Evolutionary conservation across 805 yeast genomes (phyloP).

Genomic region (Saccharomycopsis fermentans): DNA sequence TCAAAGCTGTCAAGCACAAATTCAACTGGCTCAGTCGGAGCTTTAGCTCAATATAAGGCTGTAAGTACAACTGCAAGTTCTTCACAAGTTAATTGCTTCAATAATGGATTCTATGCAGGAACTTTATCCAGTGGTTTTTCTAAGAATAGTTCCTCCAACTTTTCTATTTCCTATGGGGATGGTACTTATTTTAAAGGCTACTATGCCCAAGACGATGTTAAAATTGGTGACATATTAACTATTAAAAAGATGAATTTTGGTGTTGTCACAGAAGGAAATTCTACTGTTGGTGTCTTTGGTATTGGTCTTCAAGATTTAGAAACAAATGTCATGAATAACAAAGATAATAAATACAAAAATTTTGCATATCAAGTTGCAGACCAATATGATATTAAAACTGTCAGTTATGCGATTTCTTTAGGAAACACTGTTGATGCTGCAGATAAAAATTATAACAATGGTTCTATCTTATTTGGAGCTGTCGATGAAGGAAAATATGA

Average conservation of each 20-base stretch:
- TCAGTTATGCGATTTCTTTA: conserved; percentile 54
- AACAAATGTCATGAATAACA: conserved; percentile 33
- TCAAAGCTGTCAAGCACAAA: neutral
- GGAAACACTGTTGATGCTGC: conserved; percentile 24
- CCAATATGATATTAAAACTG: conserved; percentile 45
- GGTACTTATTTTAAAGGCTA: conserved; percentile 37
- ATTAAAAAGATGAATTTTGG: conserved; percentile 56
- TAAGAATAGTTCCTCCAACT: conserved; percentile 24
- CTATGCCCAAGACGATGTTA: conserved; percentile 57
- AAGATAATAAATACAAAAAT: conserved; percentile 40
- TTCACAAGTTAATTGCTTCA: conserved; percentile 24
- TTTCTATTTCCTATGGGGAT: conserved; percentile 38
- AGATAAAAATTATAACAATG: conserved; percentile 27
- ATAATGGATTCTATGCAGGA: conserved; percentile 30
- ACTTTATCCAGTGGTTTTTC: conserved; percentile 27
- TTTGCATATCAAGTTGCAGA: conserved; percentile 51
- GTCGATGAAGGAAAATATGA: conserved; percentile 52
- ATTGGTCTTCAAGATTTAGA: conserved; percentile 65
- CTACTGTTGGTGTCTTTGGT: conserved; percentile 63
- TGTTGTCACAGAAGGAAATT: conserved; percentile 53
- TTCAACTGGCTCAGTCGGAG: neutral
- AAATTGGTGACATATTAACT: conserved; percentile 35
- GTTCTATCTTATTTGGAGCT: conserved; percentile 61
- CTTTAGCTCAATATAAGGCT: conserved; percentile 7
- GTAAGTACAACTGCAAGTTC: neutral